These are phyloP conservation scores for Clonostachys byssicola DNA, from an alignment of 2,329 filamentous ascomycete genomes.

Conservation along the genomic window DNA sequence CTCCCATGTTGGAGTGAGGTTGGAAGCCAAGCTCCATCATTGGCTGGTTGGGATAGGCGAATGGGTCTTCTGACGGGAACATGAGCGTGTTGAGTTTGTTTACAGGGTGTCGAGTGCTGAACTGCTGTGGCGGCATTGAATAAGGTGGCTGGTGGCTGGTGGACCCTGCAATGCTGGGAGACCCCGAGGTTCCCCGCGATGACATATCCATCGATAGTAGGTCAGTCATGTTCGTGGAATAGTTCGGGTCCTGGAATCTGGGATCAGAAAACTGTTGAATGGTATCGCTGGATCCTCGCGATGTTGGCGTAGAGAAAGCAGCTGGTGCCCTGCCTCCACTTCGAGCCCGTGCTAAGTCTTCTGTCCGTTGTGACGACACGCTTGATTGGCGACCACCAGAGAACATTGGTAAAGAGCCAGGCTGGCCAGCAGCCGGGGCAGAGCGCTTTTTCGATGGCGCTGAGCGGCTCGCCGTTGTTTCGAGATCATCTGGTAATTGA, in stretches of 20 bases:
- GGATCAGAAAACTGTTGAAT: constrained; percentile 18
- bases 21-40: constrained; percentile 55
- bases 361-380: constrained; percentile 23
- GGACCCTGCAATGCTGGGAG: constrained; percentile 26
- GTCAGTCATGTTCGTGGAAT: constrained; percentile 35
- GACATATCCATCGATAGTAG: constrained; percentile 40
- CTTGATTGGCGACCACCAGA: constrained; percentile 6
- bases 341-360: constrained; percentile 24
- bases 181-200: constrained; percentile 35
- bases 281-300: constrained; percentile 25
- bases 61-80: constrained; percentile 75
- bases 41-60: constrained; percentile 75
- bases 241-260: constrained; percentile 26
- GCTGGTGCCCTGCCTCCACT: constrained; percentile 11
- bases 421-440: constrained; percentile 32
- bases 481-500: constrained; percentile 70
- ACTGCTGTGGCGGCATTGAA: constrained; percentile 21
- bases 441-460: constrained; percentile 51
- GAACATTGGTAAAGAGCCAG: constrained; percentile 11
- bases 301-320: constrained; percentile 13
- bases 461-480: constrained; percentile 36
- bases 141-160: constrained; percentile 33
- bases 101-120: constrained; percentile 38
- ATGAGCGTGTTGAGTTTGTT: constrained; percentile 74
- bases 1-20: constrained; percentile 19